Percentiles rank a stretch among this genome's conserved stretches.
These are phyloP conservation scores for Ganoderma lingzhi DNA, from an alignment of 1,284 basidiomycete genomes.

Conservation along the genomic window DNA sequence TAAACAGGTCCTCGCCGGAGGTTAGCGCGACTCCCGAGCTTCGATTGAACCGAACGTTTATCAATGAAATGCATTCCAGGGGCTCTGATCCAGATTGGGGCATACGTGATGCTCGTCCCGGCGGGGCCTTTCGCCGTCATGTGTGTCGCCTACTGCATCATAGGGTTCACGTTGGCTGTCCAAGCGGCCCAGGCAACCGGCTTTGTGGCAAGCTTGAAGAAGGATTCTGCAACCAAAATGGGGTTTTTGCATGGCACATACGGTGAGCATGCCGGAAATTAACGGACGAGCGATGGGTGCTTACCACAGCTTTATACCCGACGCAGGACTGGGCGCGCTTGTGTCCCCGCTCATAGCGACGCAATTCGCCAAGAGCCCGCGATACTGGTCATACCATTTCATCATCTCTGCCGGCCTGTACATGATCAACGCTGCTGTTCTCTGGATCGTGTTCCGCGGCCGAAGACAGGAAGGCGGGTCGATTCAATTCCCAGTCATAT, in stretches of 20 bases:
- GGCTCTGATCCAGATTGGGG: slow-evolving; percentile 54
- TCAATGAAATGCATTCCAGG: slow-evolving; percentile 36
- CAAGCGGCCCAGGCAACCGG: slow-evolving; percentile 67
- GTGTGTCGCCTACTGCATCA: slow-evolving; percentile 64
- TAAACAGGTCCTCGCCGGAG: slow-evolving; percentile 41
- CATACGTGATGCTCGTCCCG: slow-evolving; percentile 55
- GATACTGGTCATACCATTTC: not conserved
- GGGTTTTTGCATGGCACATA: slow-evolving; percentile 64
- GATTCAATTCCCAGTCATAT: not conserved
- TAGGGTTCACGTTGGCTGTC: slow-evolving; percentile 63
- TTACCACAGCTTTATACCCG: not conserved
- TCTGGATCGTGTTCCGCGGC: not conserved
- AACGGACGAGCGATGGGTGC: slow-evolving; percentile 23
- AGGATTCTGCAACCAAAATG: slow-evolving; percentile 56
- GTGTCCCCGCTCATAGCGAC: not conserved
- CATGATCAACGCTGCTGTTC: not conserved
- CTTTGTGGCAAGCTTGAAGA: slow-evolving; percentile 55
- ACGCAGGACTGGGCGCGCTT: not conserved
- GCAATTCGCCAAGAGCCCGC: not conserved
- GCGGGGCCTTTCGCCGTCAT: slow-evolving; percentile 75
- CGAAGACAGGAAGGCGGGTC: not conserved
- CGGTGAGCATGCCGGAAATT: slow-evolving; percentile 38
- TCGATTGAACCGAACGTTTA: not conserved
- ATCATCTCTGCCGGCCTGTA: not conserved
- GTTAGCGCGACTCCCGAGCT: not conserved